Evolutionary conservation across 139 green algal genomes (phyloP), one percentile per base, ranked within the genome.

Genomic region (Deuterostichococcus epilithicus): DNA sequence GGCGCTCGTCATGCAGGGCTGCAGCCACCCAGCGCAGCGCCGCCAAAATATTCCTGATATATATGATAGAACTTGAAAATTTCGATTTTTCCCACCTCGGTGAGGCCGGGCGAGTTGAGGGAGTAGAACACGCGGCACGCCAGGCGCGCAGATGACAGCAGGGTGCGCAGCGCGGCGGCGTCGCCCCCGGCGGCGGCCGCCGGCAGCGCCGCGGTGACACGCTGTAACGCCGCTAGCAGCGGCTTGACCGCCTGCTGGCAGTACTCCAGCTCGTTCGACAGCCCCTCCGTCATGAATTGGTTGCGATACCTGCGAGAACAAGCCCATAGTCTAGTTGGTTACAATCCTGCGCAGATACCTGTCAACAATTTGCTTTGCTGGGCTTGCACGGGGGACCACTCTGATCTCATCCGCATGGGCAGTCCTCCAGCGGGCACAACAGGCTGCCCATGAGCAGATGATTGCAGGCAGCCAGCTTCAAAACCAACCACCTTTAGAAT

Each of bases 31-130:
- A n/a, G n/a, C n/a, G n/a, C n/a, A n/a, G n/a, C n/a, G n/a, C n/a
- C 65, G 15, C 65, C 65, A 70, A 23, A 23, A 20, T 2, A 35
- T 28, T 28, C 26, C 65, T 35, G 25, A 70, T 28, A 70, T 28
- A 23, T 28, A 26, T 37, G 33, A 70, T 23, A 70, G 33, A 70
- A 22, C 22, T 35, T 33, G 26, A 37, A 70, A 70, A n/a, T n/a
- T n/a, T 52, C 42, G 42, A 52, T 52, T 8, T 13, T 13, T 23
- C 84, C 68, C 74, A 94, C 90, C 74, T 97, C 91, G 28, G 96
- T 97, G 26, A 99, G 85, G 25, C 94, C 94, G 6, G 91, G 90
- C 0, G 84, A 92, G 84, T 98, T 97, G 60, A 99, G 85, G 1
- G 91, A 97, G 86, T 92, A 98, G 85, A 98, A 98, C 33, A 98